Evolutionary conservation across 2,329 filamentous ascomycete species (phyloP).

Genomic region (Lojkania enalia): DNA sequence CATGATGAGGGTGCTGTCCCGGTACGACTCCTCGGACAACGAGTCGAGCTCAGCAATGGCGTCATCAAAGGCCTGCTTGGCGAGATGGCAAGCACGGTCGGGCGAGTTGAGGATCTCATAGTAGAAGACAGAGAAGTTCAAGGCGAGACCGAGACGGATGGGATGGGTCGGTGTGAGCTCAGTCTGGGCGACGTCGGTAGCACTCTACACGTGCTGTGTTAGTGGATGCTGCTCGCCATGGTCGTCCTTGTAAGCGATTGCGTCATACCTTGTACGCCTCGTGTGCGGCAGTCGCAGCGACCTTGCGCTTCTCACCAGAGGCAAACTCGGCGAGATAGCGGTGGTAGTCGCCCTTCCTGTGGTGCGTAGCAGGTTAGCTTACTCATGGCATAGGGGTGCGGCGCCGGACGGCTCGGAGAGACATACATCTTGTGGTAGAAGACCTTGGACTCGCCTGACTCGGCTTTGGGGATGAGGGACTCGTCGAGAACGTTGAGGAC

Average conservation of each 20-base stretch:
- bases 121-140: constrained; percentile 99
- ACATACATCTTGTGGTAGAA: constrained; percentile 99
- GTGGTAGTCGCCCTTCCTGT: constrained; percentile 96
- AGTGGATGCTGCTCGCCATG: constrained; percentile 13
- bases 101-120: constrained; percentile 99
- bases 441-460: constrained; percentile 97
- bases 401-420: background rate
- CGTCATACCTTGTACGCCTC: constrained; percentile 92
- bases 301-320: constrained; percentile 88
- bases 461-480: constrained; percentile 90
- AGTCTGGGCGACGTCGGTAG: constrained; percentile 96
- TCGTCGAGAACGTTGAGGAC: constrained; percentile 94
- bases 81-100: constrained; percentile 95
- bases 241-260: constrained; percentile 19
- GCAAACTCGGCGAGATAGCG: constrained; percentile 94
- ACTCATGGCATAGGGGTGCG: background rate
- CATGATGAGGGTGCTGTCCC: constrained; percentile 99
- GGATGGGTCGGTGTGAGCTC: constrained; percentile 97
- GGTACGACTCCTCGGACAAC: constrained; percentile 96
- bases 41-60: constrained; percentile 98
- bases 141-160: constrained; percentile 93
- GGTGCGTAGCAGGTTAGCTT: constrained; percentile 20
- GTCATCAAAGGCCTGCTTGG: constrained; percentile 99
- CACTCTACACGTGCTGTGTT: constrained; percentile 63
- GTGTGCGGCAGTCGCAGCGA: constrained; percentile 81